Evolutionary conservation across 1,284 basidiomycete species (phyloP).

Genomic region (Naganishia albida): DNA sequence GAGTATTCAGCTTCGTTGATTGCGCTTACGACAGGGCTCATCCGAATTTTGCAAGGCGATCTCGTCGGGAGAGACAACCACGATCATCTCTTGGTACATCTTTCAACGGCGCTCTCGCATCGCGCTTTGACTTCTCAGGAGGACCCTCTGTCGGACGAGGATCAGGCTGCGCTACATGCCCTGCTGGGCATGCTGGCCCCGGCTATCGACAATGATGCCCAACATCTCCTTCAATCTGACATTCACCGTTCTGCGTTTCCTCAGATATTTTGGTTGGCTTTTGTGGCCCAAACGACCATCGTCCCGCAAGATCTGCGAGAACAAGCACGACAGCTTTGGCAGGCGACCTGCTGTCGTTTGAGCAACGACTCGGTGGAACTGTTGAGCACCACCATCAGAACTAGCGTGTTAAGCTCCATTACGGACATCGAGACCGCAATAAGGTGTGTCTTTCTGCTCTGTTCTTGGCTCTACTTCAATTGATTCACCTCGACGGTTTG

Average conservation of each 20-base stretch:
- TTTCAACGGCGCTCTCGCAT: constrained; percentile 27
- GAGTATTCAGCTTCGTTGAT: neutral
- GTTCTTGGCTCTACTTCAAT: too few relatives aligned
- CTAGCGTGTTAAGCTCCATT: constrained; percentile 8
- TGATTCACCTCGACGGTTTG: neutral
- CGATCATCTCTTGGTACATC: constrained; percentile 21
- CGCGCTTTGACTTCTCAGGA: constrained; percentile 4
- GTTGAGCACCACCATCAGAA: neutral
- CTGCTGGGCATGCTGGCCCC: constrained; percentile 19
- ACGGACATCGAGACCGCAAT: constrained; percentile 12
- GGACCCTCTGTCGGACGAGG: neutral
- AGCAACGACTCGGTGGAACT: neutral
- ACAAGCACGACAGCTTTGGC: constrained; percentile 4
- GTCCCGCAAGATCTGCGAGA: neutral
- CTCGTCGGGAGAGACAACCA: constrained; percentile 18
- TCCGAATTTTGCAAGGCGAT: constrained; percentile 3
- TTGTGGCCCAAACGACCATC: neutral
- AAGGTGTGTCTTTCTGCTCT: constrained; percentile 5
- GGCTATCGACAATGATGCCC: constrained; percentile 3
- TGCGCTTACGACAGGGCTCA: too few relatives aligned
- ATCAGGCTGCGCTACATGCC: constrained; percentile 1
- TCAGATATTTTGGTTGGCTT: constrained; percentile 22
- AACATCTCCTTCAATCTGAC: constrained; percentile 24
- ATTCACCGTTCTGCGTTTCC: constrained; percentile 15
- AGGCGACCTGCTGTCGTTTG: neutral